phyloP scores from a whole-genome alignment of 352 stramenopile genomes.

The Aphanomyces astaci region DNA sequence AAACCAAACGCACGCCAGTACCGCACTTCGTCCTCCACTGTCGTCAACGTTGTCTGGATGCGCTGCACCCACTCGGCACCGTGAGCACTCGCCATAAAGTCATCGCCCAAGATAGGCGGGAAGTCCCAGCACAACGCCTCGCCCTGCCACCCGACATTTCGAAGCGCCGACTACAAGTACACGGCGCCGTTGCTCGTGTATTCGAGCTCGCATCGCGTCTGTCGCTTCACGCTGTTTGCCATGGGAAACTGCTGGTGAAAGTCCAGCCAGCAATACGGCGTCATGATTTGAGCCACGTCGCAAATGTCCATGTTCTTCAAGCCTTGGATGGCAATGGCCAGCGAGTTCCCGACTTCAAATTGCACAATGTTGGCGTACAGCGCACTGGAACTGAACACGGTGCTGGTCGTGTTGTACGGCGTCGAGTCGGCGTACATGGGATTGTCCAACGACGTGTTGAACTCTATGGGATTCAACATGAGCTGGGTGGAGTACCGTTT shows the following conservation, averaged over 20 bases:
- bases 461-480: neutral
- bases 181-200: neutral
- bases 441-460: neutral
- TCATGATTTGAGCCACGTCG: neutral
- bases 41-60: neutral
- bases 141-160: neutral
- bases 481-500: neutral
- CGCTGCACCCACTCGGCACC: neutral
- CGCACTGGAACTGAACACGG: neutral
- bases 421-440: neutral
- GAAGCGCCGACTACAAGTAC: neutral
- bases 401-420: neutral
- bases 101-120: neutral
- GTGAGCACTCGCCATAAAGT: neutral
- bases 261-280: neutral
- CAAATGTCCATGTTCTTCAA: neutral
- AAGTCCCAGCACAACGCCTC: neutral
- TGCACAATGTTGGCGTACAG: neutral
- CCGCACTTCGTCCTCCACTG: neutral
- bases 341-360: neutral
- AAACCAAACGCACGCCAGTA: neutral
- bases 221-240: neutral
- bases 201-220: neutral
- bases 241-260: neutral
- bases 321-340: neutral